Conservation (phyloP, 1,284 basidiomycete genomes). For the Tilletia setariae region DNA sequence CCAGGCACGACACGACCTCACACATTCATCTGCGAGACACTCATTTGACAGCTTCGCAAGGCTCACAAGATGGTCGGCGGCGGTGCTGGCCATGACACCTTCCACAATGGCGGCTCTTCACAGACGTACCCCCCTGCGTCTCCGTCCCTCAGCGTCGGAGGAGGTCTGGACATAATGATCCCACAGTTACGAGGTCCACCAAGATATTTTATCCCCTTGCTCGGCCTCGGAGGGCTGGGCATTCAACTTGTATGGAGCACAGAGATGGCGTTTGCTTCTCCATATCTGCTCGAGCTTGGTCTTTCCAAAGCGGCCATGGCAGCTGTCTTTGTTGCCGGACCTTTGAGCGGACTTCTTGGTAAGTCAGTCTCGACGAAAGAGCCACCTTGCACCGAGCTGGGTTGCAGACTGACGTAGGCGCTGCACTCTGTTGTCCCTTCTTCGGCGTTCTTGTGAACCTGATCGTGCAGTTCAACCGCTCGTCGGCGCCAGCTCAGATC, state of each 20-base stretch:
- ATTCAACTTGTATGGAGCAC: constrained; percentile 50
- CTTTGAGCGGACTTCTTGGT: constrained; percentile 42
- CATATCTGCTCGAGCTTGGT: constrained; percentile 46
- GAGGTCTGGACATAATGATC: not conserved
- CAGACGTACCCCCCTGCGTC: not conserved
- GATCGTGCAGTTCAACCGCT: constrained; percentile 50
- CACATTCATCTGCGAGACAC: no score
- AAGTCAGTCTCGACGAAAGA: not conserved
- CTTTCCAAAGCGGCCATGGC: constrained; percentile 44
- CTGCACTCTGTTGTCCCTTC: no score
- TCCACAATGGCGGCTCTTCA: not conserved
- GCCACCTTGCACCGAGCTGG: not conserved
- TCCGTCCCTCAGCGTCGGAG: not conserved
- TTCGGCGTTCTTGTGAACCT: not conserved
- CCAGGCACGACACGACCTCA: no score
- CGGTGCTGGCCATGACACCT: not conserved
- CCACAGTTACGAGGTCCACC: constrained; percentile 3
- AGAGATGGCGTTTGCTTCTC: constrained; percentile 49
- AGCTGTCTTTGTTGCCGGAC: constrained; percentile 46
- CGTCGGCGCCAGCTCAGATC: constrained; percentile 46
- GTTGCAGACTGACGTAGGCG: no score
- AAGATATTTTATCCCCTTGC: constrained; percentile 27
- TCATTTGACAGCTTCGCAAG: no score
- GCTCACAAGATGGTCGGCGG: constrained; percentile 1
- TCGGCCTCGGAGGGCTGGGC: constrained; percentile 43